A percentile compares a stretch with the other conserved stretches of the same genome.
These are phyloP conservation scores for Phytophthora kernoviae DNA, from an alignment of 352 stramenopile species.

Conservation along the genomic window DNA sequence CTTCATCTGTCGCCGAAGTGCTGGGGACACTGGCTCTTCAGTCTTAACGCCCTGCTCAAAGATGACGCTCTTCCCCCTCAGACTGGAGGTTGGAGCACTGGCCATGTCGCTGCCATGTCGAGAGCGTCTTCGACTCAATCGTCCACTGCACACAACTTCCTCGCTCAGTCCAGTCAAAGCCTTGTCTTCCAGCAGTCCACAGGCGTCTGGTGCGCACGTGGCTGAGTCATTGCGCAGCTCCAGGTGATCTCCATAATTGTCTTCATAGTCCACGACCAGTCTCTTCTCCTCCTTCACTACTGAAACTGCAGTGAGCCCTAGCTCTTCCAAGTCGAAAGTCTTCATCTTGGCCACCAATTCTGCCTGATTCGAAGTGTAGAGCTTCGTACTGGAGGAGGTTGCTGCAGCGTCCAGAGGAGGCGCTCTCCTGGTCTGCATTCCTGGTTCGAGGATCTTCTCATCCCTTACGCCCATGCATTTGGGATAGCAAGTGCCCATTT, in stretches of 20 bases:
- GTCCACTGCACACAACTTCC: conserved; percentile 5
- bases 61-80: conserved; percentile 42
- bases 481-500: conserved; percentile 55
- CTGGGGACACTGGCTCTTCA: conserved; percentile 9
- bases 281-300: conserved; percentile 21
- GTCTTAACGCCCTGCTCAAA: conserved; percentile 24
- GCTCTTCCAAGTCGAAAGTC: conserved; percentile 59
- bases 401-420: neutral
- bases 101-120: conserved; percentile 29
- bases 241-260: conserved; percentile 23
- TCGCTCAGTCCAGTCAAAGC: too few relatives aligned
- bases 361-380: conserved; percentile 10
- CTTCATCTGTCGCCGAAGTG: conserved; percentile 23
- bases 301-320: conserved; percentile 23
- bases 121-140: conserved; percentile 27
- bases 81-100: conserved; percentile 2
- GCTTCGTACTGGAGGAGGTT: conserved; percentile 2
- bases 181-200: conserved; percentile 38
- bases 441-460: conserved; percentile 12
- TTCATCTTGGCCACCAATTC: conserved; percentile 18
- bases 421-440: conserved; percentile 5
- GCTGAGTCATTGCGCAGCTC: conserved; percentile 11
- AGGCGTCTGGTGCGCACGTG: conserved; percentile 53
- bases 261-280: conserved; percentile 72
- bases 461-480: conserved; percentile 43